A percentile compares a stretch with the other conserved stretches of the same genome.
Evolutionary conservation across 2,329 filamentous ascomycete genomes (phyloP).

Genomic region (Tolypocladium ophioglossoides): DNA sequence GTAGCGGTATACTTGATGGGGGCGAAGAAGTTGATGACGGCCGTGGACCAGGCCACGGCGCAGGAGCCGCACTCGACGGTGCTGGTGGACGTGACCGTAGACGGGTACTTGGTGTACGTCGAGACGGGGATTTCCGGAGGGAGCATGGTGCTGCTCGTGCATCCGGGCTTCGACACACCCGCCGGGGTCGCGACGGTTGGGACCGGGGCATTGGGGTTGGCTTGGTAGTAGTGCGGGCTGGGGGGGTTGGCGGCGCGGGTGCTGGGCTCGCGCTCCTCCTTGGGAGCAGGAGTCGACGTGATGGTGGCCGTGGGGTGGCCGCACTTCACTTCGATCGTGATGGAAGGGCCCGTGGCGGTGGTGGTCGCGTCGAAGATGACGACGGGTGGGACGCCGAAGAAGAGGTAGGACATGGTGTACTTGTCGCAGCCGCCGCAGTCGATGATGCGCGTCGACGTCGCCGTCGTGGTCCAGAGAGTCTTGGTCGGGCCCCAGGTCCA

Average conservation of each 20-base stretch:
- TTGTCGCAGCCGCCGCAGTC: constrained; percentile 16
- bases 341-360: constrained; percentile 6
- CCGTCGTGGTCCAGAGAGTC: constrained; percentile 16
- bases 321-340: constrained; percentile 7
- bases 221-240: neutral
- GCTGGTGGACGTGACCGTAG: constrained; percentile 4
- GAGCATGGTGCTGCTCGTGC: constrained; percentile 2
- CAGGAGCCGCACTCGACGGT: constrained; percentile 5
- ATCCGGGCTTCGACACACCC: constrained; percentile 1
- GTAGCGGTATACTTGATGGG: constrained; percentile 1
- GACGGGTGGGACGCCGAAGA: constrained; percentile 10
- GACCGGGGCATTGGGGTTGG: neutral
- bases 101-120: constrained; percentile 3
- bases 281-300: neutral
- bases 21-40: constrained; percentile 1
- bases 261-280: neutral
- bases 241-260: no score
- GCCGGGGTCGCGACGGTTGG: neutral
- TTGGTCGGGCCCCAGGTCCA: constrained; percentile 10
- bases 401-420: constrained; percentile 1
- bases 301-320: neutral
- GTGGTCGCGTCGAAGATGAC: constrained; percentile 11
- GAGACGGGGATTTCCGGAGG: constrained; percentile 2
- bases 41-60: constrained; percentile 6
- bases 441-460: constrained; percentile 10